Evolutionary conservation across 1,284 basidiomycete species (phyloP), one percentile per base, ranked within the genome.

Genomic region (Cryptococcus wingfieldii): DNA sequence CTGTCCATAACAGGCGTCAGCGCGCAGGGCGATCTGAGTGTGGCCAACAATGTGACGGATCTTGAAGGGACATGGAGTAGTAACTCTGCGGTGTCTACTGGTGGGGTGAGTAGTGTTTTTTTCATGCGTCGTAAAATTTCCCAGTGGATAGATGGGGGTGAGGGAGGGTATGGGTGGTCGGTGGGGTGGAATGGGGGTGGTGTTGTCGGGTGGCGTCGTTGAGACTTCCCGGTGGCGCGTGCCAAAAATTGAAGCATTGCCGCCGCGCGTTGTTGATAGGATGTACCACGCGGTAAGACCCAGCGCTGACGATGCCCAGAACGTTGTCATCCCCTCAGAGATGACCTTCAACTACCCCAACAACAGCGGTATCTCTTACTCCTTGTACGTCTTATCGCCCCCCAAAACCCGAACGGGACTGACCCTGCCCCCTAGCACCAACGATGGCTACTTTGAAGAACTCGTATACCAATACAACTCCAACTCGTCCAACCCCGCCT

Each of bases 61-160:
- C 78, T 96, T 51, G 63, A 72, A 28, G 93, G 93, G 0, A 93
- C 90, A 19, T 97, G 93, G 93, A 83, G 82, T 52, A 86, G 88
- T 42, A 85, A 83, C 63, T 80, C 82, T 64, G 79, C 82, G 37
- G 91, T 96, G 38, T 45, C 81, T 14, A 95, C 93, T 16, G 93
- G 93, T 41, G 39, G 84, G n/a, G 90, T 93, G 70, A 76, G 91
- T 86, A 8, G 8, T 23, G n/a, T 38, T 19, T 28, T 18, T 44
- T 51, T 12, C 25, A 31, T 23, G 10, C 54, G 10, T 13, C 37
- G 27, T 23, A 5, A 18, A 37, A 13, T 9, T 39, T 19, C 1
- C 34, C 7, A 27, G 37, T 10, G 38, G 43, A 19, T n/a, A 0
- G 28, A 10, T 13, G 31, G 47, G 10, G 42, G 10, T 18, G 42